Base-by-base conservation (phyloP, 352 stramenopile species). In the Paralagenidium karlingii region DNA sequence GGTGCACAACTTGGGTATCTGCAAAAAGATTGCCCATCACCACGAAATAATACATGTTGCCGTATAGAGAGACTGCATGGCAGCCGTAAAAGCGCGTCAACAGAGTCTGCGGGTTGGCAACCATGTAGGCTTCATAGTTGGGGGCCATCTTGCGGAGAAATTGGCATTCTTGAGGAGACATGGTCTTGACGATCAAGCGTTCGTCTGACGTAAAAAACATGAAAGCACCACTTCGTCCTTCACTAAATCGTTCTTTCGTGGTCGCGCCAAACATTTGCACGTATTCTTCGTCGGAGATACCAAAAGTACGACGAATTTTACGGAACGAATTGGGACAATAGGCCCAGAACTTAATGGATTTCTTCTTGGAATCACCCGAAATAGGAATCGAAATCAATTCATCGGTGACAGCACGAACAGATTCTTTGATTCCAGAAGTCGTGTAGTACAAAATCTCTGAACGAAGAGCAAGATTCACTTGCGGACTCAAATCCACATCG, bases 1-100 rank as follows among this genome's bases (percentile, higher is more conserved):
- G 76, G 47, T 96, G 80, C 10, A 95, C 73, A 24, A 80, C 73
- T 40, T 87, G 74, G 7, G 71, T 91, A 27, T 90, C 77, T 2
- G 68, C 60, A 51, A 96, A 94, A 33, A 96, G 40, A 36, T 96
- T 96, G 11, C 63, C 77, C 84, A 96, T 96, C 21, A 96, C 84
- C 15, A 95, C 80, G 44, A 96, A 96, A 55, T 87, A 90, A 60
- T 93, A 94, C 60, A 82, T 88, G 33, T 92, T 88, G 21, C 82
- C 81, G 47, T 95, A 95, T 55, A 96, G 45, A 10, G 63, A 73
- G 15, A 96, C 75, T 1, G 70, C 68, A 51, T 96, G 84, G 47
- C 78, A 94, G 7, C 84, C 84, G 43, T 91, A 92, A 46, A 94
- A 95, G 1, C 82, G 81, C 18, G 76, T 94, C 20, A 95, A 40